A percentile compares a stretch with the other conserved stretches of the same genome.
phyloP scores from a whole-genome alignment of 805 yeast genomes.

The Barnettozyma botsteinii region DNA sequence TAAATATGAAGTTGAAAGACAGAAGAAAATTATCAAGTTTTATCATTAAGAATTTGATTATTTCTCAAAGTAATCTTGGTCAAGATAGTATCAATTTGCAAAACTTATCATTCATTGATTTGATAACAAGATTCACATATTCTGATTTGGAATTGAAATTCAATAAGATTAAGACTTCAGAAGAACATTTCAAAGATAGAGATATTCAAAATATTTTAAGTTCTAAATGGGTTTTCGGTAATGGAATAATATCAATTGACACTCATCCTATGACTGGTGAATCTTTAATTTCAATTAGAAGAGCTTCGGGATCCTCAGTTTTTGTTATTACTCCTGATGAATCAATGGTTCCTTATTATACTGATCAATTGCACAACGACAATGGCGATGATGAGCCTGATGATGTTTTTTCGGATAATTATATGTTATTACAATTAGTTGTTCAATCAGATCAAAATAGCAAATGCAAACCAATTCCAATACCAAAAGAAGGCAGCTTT shows the following conservation, averaged over 20 bases:
- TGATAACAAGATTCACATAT: constrained; percentile 60
- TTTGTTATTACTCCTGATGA: constrained; percentile 41
- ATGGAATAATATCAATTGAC: constrained; percentile 49
- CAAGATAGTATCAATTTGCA: constrained; percentile 34
- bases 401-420: constrained; percentile 37
- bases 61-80: constrained; percentile 33
- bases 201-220: constrained; percentile 19
- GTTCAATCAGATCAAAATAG: constrained; percentile 34
- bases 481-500: constrained; percentile 42
- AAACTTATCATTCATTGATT: constrained; percentile 59
- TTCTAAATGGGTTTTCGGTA: constrained; percentile 58
- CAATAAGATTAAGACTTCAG: constrained; percentile 18
- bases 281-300: constrained; percentile 44
- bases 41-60: constrained; percentile 49
- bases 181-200: constrained; percentile 22
- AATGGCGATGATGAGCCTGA: constrained; percentile 29
- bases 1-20: constrained; percentile 53
- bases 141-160: constrained; percentile 54
- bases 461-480: constrained; percentile 40
- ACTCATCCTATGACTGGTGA: constrained; percentile 48
- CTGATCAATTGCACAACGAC: constrained; percentile 20
- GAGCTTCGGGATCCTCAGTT: constrained; percentile 60
- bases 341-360: constrained; percentile 29
- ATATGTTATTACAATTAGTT: constrained; percentile 45
- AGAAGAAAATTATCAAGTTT: constrained; percentile 58